Evolutionary conservation across 352 stramenopile species (phyloP), one percentile per base, ranked within the genome.

Genomic region (Plasmopara muralis): DNA sequence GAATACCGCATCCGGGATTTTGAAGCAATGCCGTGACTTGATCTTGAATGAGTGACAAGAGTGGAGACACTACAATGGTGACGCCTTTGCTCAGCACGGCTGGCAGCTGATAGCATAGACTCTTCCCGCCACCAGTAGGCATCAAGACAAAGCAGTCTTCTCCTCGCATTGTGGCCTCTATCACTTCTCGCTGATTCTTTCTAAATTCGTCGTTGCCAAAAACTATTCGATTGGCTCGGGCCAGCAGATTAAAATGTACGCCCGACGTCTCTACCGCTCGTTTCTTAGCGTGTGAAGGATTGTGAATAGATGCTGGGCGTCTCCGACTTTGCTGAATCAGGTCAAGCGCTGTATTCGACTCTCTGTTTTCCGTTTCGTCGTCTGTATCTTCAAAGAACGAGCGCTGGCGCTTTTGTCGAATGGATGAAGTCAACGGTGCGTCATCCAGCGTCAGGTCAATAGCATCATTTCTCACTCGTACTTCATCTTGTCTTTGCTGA

Each of bases 101-200:
- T 12, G 79, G 79, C 1, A 88, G 60, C 65, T 98, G 87, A 58
- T 97, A 98, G 50, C 83, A 97, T 10, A 98, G 66, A 57, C 80
- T 92, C 64, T 95, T 95, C 56, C 85, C 85, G n/a, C 84, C 85
- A 43, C 85, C 87, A 16, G 93, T 98, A 43, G 89, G 85, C 93
- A 98, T 98, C 34, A 98, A 73, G 51, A 97, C 85, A 65, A 98
- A 97, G 40, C 72, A 87, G 74, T 98, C 90, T 40, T 96, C 58
- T 18, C 80, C 79, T 30, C 64, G 68, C 56, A 98, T 83, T 28
- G 92, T 98, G 14, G 77, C 70, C 56, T 97, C 80, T 20, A 98
- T 95, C 39, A 97, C 92, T 41, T 87, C 60, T 9, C 85, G 62
- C 78, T 98, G 95, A 70, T 97, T 87, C 55, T 85, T 76, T 28